A percentile compares a stretch with the other conserved stretches of the same genome.
Evolutionary conservation across 768 basidiomycete genomes (phyloP).

Genomic region (Daedalea quercina): DNA sequence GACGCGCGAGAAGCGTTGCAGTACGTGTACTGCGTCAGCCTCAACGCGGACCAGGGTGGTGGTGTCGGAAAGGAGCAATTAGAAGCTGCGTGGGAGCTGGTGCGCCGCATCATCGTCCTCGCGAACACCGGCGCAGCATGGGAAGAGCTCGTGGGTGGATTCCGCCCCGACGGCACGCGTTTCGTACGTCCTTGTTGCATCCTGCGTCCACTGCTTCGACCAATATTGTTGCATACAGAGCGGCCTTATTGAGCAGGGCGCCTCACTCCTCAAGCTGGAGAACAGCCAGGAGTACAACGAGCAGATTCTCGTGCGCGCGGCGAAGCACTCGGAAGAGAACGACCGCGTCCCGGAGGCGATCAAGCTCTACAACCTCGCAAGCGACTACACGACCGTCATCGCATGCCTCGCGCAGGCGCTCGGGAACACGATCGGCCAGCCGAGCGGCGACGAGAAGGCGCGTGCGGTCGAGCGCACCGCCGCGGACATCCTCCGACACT

Average conservation of each 20-base stretch:
- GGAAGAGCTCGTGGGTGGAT: constrained; percentile 95
- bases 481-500: constrained; percentile 70
- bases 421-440: constrained; percentile 72
- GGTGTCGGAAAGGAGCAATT: constrained; percentile 76
- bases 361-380: constrained; percentile 92
- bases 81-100: constrained; percentile 81
- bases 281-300: constrained; percentile 67
- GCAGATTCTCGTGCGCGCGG: constrained; percentile 78
- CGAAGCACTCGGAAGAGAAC: constrained; percentile 75
- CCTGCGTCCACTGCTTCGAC: neutral
- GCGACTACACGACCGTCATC: constrained; percentile 84
- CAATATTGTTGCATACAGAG: neutral
- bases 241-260: neutral
- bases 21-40: constrained; percentile 84
- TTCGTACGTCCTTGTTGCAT: constrained; percentile 49
- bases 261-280: constrained; percentile 61
- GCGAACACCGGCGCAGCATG: constrained; percentile 76
- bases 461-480: constrained; percentile 68
- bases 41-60: constrained; percentile 65
- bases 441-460: constrained; percentile 52
- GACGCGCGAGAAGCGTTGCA: constrained; percentile 93
- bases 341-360: constrained; percentile 86
- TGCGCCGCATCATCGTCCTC: constrained; percentile 74
- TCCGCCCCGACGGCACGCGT: constrained; percentile 82
- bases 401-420: constrained; percentile 82